Percentiles rank a stretch among this genome's conserved stretches.
These are phyloP conservation scores for Stagonosporopsis cucurbitacearum DNA, from an alignment of 2,329 filamentous ascomycete species.

Conservation along the genomic window DNA sequence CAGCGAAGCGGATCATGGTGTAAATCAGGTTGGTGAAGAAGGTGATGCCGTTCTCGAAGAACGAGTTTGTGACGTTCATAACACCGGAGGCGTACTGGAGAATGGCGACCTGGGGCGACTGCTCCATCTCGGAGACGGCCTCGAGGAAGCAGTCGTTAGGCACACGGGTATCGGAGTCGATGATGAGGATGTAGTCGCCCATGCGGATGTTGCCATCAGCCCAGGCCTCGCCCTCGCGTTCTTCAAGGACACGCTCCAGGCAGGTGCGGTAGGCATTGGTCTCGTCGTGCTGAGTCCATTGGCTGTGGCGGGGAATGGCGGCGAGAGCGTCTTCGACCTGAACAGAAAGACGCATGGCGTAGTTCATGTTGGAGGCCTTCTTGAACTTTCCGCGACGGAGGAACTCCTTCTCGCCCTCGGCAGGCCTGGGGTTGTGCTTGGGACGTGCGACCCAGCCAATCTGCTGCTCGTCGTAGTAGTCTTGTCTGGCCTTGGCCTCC, in stretches of 20 bases:
- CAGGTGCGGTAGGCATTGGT: constrained; percentile 39
- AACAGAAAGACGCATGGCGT: constrained; percentile 66
- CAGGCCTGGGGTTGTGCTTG: constrained; percentile 46
- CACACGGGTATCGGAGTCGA: constrained; percentile 45
- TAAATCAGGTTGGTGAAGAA: constrained; percentile 84
- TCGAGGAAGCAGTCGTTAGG: constrained; percentile 79
- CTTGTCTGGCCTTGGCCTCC: constrained; percentile 53
- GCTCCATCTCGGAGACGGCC: constrained; percentile 81
- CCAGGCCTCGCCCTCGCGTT: constrained; percentile 70
- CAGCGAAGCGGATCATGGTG: constrained; percentile 72
- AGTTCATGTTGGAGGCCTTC: constrained; percentile 76
- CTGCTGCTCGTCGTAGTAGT: constrained; percentile 59
- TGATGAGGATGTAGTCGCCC: constrained; percentile 81
- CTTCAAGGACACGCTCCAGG: constrained; percentile 69
- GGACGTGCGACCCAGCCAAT: constrained; percentile 59
- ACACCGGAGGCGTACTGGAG: constrained; percentile 74
- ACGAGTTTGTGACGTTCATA: constrained; percentile 75
- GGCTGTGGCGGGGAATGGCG: constrained; percentile 27
- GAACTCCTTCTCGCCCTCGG: constrained; percentile 29
- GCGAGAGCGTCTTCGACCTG: constrained; percentile 67
- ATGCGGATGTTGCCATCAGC: constrained; percentile 86
- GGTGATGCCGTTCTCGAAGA: constrained; percentile 78
- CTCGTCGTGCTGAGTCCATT: constrained; percentile 45
- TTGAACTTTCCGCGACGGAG: constrained; percentile 47
- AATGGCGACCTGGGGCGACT: constrained; percentile 77